These are phyloP conservation scores for Boletus rubescentipes DNA, from an alignment of 768 basidiomycete genomes.

Conservation along the genomic window DNA sequence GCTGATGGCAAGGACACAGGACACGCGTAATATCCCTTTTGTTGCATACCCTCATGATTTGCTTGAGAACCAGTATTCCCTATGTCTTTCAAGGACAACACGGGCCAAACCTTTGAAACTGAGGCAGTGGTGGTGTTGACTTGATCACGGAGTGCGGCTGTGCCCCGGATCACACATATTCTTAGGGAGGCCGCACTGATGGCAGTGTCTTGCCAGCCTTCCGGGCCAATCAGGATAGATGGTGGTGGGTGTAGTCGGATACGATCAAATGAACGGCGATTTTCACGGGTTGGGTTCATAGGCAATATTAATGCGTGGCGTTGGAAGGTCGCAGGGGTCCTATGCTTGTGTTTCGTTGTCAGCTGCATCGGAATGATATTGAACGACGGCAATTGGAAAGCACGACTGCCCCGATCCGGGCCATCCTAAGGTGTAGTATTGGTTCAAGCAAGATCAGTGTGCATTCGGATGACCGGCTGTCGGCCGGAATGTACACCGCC, in stretches of 20 bases:
- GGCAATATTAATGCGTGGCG: too few relatives aligned
- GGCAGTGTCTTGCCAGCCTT: background rate
- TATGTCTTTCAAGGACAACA: background rate
- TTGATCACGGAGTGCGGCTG: background rate
- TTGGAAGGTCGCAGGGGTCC: too few relatives aligned
- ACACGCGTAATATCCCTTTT: background rate
- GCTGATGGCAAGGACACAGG: background rate
- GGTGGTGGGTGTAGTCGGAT: background rate
- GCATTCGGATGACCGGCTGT: background rate
- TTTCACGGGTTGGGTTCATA: background rate
- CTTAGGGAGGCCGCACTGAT: background rate
- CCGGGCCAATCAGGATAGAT: background rate
- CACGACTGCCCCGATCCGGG: background rate
- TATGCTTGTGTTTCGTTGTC: background rate
- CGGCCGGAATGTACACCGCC: slow-evolving; percentile 8
- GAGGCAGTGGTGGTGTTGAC: background rate
- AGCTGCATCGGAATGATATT: background rate
- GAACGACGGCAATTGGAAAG: too few relatives aligned
- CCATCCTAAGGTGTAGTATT: too few relatives aligned
- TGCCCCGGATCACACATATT: background rate
- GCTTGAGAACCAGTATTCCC: background rate
- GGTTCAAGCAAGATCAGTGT: background rate
- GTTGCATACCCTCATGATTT: background rate
- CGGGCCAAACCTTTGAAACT: background rate
- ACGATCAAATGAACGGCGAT: background rate